These are phyloP conservation scores for Eucalyptus albens DNA, from an alignment of 345 rosid species.

Conservation along the genomic window DNA sequence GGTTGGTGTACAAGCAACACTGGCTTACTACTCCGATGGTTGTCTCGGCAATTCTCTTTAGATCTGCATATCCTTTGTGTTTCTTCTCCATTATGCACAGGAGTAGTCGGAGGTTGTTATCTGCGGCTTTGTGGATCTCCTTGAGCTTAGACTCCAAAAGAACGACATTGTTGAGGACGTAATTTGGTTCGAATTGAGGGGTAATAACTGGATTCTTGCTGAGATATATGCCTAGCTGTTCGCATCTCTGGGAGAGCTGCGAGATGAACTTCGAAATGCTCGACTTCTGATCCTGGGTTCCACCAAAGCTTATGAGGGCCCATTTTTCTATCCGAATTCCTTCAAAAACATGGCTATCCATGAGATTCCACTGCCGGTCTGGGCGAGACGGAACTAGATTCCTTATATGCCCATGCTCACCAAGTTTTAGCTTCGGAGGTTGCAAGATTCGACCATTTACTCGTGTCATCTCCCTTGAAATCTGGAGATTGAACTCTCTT, in stretches of 20 bases:
- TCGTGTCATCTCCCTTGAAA: slow-evolving; percentile 78
- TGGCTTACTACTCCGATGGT: slow-evolving; percentile 78
- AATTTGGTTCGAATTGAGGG: slow-evolving; percentile 59
- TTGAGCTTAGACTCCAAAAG: slow-evolving; percentile 66
- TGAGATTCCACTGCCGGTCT: slow-evolving; percentile 73
- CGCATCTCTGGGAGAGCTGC: slow-evolving; percentile 82
- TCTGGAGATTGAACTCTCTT: slow-evolving; percentile 61
- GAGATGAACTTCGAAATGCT: slow-evolving; percentile 63
- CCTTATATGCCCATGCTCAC: slow-evolving; percentile 46
- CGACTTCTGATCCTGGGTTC: slow-evolving; percentile 65
- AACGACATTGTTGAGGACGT: slow-evolving; percentile 65
- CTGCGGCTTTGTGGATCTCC: slow-evolving; percentile 54
- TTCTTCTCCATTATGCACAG: slow-evolving; percentile 89
- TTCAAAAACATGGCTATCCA: slow-evolving; percentile 62
- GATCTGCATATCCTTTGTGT: slow-evolving; percentile 85
- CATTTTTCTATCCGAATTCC: slow-evolving; percentile 69
- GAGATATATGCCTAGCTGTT: slow-evolving; percentile 73
- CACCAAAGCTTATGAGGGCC: slow-evolving; percentile 89
- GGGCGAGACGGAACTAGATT: slow-evolving; percentile 52
- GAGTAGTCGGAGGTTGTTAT: slow-evolving; percentile 66
- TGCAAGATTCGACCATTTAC: slow-evolving; percentile 77
- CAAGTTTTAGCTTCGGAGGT: slow-evolving; percentile 93
- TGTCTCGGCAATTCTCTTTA: slow-evolving; percentile 92
- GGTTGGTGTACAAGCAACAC: slow-evolving; percentile 85
- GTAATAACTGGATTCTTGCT: slow-evolving; percentile 43